Evolutionary conservation across 345 rosid species (phyloP).

Genomic region (Adansonia digitata): DNA sequence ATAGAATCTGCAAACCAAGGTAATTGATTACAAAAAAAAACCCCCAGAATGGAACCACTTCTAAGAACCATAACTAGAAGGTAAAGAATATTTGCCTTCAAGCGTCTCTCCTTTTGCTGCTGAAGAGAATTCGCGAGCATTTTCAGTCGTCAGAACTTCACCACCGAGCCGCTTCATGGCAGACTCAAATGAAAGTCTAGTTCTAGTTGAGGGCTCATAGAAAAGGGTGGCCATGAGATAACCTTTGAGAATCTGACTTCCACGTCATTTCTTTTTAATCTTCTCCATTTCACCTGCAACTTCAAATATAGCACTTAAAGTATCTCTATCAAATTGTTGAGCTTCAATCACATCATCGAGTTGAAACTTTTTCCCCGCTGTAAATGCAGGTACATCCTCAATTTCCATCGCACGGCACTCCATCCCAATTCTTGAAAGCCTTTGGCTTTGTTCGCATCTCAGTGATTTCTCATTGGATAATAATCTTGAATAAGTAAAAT

Average conservation of each 20-base stretch:
- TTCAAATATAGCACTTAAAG: slow-evolving; percentile 64
- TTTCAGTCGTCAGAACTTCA: slow-evolving; percentile 92
- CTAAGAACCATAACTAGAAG: neutral
- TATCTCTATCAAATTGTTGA: slow-evolving; percentile 85
- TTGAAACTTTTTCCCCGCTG: slow-evolving; percentile 57
- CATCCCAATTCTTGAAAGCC: slow-evolving; percentile 19
- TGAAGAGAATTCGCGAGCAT: slow-evolving; percentile 89
- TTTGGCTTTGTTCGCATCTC: slow-evolving; percentile 18
- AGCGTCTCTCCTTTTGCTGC: slow-evolving; percentile 99
- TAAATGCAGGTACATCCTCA: slow-evolving; percentile 18
- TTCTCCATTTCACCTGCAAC: slow-evolving; percentile 85
- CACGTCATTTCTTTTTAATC: slow-evolving; percentile 63
- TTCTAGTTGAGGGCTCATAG: slow-evolving; percentile 94
- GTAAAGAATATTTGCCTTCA: slow-evolving; percentile 49
- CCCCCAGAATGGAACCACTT: slow-evolving; percentile 5
- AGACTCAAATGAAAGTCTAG: slow-evolving; percentile 94
- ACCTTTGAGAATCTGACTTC: slow-evolving; percentile 81
- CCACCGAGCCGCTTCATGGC: slow-evolving; percentile 97
- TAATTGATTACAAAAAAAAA: neutral
- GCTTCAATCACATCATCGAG: slow-evolving; percentile 86
- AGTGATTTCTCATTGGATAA: slow-evolving; percentile 15
- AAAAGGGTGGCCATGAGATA: slow-evolving; percentile 90
- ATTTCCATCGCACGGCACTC: slow-evolving; percentile 38
- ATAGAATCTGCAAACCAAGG: slow-evolving; percentile 63
- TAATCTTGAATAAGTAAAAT: slow-evolving; percentile 18